Conservation (phyloP, 2,329 filamentous ascomycete species). For the Aspergillus sp. region DNA sequence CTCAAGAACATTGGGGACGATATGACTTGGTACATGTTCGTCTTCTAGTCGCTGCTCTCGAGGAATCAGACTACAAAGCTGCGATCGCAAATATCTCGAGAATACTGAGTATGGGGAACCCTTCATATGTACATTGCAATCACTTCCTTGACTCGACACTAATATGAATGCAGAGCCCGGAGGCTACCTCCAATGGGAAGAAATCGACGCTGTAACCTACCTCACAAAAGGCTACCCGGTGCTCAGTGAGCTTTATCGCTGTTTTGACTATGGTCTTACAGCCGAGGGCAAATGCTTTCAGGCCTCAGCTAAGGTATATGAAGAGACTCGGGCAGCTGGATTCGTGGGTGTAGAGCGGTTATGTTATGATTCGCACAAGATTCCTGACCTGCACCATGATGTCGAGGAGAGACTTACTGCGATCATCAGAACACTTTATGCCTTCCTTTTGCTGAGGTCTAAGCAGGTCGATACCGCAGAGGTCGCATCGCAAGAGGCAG, state of each 20-base stretch:
- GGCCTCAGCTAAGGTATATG: conserved; percentile 14
- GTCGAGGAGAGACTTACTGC: conserved; percentile 13
- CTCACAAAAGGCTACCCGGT: background rate
- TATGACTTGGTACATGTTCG: conserved; percentile 33
- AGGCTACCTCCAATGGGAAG: background rate
- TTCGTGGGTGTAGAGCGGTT: conserved; percentile 3
- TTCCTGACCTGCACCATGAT: background rate
- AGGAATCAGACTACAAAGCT: conserved; percentile 14
- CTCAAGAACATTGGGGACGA: conserved; percentile 23
- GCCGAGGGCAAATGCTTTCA: conserved; percentile 8
- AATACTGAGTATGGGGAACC: conserved; percentile 4
- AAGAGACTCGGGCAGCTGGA: background rate
- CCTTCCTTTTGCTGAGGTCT: conserved; percentile 14
- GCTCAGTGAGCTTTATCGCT: background rate
- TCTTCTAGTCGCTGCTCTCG: conserved; percentile 26
- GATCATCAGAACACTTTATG: conserved; percentile 17
- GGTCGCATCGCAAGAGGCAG: conserved; percentile 3
- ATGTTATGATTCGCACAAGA: background rate
- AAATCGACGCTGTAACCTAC: background rate
- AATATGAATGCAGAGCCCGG: background rate
- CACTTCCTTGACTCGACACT: background rate
- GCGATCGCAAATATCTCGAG: conserved; percentile 13
- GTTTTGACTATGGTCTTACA: background rate
- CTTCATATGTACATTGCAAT: background rate
- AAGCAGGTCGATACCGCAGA: conserved; percentile 10